These are phyloP conservation scores for Porogramme epimiltina DNA, from an alignment of 1,284 basidiomycete species.

Conservation along the genomic window DNA sequence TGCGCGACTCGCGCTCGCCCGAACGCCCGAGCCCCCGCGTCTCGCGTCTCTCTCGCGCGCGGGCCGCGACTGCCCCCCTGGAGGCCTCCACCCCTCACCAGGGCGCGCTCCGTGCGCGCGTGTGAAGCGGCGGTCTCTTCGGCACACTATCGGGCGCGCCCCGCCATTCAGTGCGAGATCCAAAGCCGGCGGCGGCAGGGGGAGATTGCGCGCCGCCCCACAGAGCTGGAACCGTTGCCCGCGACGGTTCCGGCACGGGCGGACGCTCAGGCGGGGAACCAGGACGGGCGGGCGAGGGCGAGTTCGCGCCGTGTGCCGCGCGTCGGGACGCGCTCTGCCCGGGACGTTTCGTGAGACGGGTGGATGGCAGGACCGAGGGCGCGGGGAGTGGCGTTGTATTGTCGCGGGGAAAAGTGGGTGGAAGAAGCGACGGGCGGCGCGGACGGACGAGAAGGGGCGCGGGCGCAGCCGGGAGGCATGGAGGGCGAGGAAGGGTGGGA, in stretches of 20 bases:
- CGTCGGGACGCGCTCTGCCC: no score
- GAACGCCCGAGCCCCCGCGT: no score
- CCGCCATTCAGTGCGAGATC: no score
- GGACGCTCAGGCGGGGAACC: slow-evolving; percentile 5
- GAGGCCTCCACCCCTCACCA: no score
- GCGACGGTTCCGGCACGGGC: background rate
- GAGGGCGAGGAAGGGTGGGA: background rate
- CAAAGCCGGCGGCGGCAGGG: background rate
- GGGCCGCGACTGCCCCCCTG: no score
- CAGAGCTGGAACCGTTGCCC: slow-evolving; percentile 2
- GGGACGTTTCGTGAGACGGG: slow-evolving; percentile 8
- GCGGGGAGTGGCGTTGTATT: background rate
- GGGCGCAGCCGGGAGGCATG: background rate
- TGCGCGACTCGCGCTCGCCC: no score
- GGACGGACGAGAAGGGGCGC: background rate
- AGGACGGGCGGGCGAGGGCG: background rate
- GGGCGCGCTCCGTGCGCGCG: no score
- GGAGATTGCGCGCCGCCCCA: background rate
- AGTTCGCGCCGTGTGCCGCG: no score
- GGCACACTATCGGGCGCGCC: no score
- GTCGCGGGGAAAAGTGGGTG: background rate
- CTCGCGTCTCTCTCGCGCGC: no score
- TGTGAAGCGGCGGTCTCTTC: no score
- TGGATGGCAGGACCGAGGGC: background rate
- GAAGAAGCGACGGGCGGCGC: background rate